Percentiles rank a stretch among this genome's conserved stretches.
Conservation (phyloP, 2,329 filamentous ascomycete species). For the Trichoderma sp. region DNA sequence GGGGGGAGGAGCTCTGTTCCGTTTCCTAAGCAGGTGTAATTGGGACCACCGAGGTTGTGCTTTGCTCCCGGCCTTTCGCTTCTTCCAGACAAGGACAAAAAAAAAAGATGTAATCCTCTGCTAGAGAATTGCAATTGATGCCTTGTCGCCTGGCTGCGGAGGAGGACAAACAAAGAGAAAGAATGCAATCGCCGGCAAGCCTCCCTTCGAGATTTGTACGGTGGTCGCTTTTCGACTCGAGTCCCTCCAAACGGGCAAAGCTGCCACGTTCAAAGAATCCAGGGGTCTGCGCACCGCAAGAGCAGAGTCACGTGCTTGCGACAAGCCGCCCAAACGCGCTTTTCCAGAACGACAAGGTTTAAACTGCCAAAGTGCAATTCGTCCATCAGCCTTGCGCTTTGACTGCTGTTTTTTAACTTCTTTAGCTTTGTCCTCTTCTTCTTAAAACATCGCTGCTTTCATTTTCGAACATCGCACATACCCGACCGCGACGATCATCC, state of each 20-base stretch:
- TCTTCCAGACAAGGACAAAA: background rate
- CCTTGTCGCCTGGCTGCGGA: background rate
- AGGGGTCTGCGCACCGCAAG: slow-evolving; percentile 35
- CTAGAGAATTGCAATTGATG: slow-evolving; percentile 1
- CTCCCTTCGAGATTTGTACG: background rate
- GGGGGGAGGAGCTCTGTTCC: background rate
- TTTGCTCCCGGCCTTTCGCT: background rate
- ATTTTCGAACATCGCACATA: too few relatives aligned
- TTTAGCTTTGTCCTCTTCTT: background rate
- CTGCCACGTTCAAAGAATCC: slow-evolving; percentile 58
- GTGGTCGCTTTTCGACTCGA: background rate
- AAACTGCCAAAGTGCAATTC: background rate
- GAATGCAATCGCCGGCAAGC: slow-evolving; percentile 15
- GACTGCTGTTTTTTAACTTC: background rate
- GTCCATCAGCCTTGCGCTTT: slow-evolving; percentile 18
- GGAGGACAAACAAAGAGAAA: background rate
- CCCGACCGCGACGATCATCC: background rate
- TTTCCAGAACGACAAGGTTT: slow-evolving; percentile 4
- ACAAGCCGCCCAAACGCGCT: slow-evolving; percentile 7
- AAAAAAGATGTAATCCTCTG: background rate
- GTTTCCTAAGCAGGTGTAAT: background rate
- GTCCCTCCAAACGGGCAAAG: slow-evolving; percentile 43
- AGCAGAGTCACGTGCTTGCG: slow-evolving; percentile 42
- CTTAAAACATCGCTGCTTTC: background rate
- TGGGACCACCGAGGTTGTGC: background rate